Base-by-base conservation (phyloP, 495 filamentous ascomycete species). In the Penicillium arizonense region DNA sequence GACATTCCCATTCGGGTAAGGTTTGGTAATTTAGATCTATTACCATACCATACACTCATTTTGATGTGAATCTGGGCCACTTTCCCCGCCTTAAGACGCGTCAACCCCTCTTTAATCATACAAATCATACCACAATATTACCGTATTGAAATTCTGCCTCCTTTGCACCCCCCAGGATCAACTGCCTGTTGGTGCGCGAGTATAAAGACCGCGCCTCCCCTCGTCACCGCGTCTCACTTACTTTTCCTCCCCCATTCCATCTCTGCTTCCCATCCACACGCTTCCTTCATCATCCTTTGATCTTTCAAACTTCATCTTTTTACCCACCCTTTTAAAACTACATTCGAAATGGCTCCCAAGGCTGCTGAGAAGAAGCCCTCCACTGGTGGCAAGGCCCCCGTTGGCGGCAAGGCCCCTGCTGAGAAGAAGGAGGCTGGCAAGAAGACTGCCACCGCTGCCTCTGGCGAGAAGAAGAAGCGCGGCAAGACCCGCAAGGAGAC, bases 371-470 rank as follows among this genome's bases (percentile, higher is more conserved):
- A 97, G 90, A 97, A 96, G 87, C 93, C 93, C 78, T 89, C 89
- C 81, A 94, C 87, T 68, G 91, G 83, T 71, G 88, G 87, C 80
- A 98, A 98, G 91, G 92, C 93, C 61, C 94, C 94, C 37, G 93
- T 90, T 70, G 87, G 73, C 57, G 73, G 87, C 68, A 90, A 90
- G 76, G 86, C 87, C 20, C 86, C 89, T 37, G 87, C 89, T 68
- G 92, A 97, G 86, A 97, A 97, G 88, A 96, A 97, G 87, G 93
- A 97, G 74, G 95, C 92, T 57, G 92, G 93, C 80, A 98, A 98
- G 90, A 98, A 97, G 87, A 96, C 94, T 37, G 67, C 78, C 41
- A 75, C 84, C 62, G 90, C 94, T 34, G 84, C 91, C 35, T 80
- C 90, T 68, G 94, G 93, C 55, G 94, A 97, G 54, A 97, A 98